Evolutionary conservation across 805 yeast species (phyloP), one percentile per base, ranked within the genome.

Genomic region (Monosporozyma solicola): DNA sequence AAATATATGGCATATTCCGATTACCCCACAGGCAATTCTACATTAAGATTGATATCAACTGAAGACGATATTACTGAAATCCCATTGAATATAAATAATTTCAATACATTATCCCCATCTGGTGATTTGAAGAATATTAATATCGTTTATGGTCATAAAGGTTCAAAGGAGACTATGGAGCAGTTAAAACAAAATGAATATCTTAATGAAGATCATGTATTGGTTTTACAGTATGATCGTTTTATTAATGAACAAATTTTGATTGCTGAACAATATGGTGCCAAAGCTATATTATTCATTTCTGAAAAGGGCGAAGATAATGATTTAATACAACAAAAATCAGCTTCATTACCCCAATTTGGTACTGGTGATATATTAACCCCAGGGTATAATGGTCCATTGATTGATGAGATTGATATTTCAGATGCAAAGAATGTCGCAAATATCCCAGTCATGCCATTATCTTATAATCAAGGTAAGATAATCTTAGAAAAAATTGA

Each of bases 361-460:
- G 78, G 80, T 53, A 79, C 92, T 1, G 97, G 97, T 8, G 94
- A 90, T 65, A 79, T 89, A 3, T 64, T 87, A 37, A 77, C 86
- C 2, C 95, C 96, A 0, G 96, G 95, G 1, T 82, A 85, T 83
- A 49, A 54, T 25, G 65, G 65, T 4, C 74, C 84, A 0, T 71
- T 79, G 24, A 70, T 70, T 41, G 72, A 72, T 15, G 72, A 74
- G 52, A 62, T 72, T 16, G 69, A 67, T 13, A 71, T 81, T 70
- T 67, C 72, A 5, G 70, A 78, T 15, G 78, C 87, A 0, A 64
- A 64, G 5, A 72, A 79, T 41, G 73, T 87, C 2, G 86, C 95
- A 1, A 76, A 80, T 16, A 80, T 92, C 4, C 95, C 96, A 1
- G 76, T 86, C 7, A 72, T 87, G 0, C 91, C 97, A 0, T 71